Conservation (phyloP, 805 yeast genomes). For the Candida tallmaniae region DNA sequence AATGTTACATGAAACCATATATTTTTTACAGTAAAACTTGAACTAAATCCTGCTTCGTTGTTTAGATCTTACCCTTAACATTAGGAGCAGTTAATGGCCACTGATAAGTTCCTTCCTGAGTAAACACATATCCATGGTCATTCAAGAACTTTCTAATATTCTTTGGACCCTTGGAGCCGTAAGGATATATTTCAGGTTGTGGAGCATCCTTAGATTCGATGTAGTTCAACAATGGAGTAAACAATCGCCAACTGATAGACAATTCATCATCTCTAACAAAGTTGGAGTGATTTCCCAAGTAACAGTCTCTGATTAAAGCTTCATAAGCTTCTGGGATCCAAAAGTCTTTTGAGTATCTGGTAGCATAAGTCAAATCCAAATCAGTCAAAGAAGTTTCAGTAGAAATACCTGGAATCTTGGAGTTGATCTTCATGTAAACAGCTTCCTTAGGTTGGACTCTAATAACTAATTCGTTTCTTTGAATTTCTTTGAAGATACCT, state of each 20-base stretch:
- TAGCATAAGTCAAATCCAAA: slow-evolving; percentile 80
- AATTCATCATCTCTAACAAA: slow-evolving; percentile 97
- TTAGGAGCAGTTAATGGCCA: slow-evolving; percentile 80
- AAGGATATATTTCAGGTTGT: slow-evolving; percentile 64
- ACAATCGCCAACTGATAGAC: slow-evolving; percentile 87
- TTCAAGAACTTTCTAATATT: slow-evolving; percentile 56
- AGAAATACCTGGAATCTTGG: slow-evolving; percentile 89
- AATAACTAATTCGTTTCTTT: slow-evolving; percentile 89
- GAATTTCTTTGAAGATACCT: slow-evolving; percentile 76
- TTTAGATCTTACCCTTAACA: slow-evolving; percentile 28
- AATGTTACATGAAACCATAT: not conserved
- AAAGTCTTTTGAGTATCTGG: slow-evolving; percentile 73
- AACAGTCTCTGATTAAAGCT: slow-evolving; percentile 85
- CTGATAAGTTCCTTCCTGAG: slow-evolving; percentile 62
- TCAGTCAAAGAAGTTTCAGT: slow-evolving; percentile 82
- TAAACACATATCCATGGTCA: slow-evolving; percentile 69
- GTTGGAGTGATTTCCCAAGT: slow-evolving; percentile 91
- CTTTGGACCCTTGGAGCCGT: slow-evolving; percentile 89
- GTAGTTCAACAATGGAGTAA: slow-evolving; percentile 83
- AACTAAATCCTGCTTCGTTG: too few relatives aligned
- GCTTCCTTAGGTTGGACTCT: slow-evolving; percentile 96
- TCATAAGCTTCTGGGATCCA: slow-evolving; percentile 99
- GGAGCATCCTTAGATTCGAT: slow-evolving; percentile 73
- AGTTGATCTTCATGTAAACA: slow-evolving; percentile 85
- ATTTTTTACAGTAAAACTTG: not conserved